Percentiles rank a stretch among this genome's conserved stretches.
Conservation (phyloP, 2,329 filamentous ascomycete genomes). For the Cladophialophora carrionii region DNA sequence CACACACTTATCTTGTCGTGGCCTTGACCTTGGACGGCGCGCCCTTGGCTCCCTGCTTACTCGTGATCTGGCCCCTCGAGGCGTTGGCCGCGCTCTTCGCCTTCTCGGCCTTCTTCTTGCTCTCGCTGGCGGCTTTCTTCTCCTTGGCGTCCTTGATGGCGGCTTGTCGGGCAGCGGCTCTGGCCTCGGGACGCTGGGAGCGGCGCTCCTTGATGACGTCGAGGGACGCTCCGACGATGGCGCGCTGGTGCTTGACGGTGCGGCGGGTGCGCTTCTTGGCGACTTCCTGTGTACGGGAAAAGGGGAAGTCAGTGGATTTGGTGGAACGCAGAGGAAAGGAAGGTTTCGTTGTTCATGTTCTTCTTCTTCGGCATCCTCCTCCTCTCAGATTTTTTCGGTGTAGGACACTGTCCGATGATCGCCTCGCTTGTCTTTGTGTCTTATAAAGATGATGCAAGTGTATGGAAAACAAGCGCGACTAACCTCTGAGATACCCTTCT, state of each 20-base stretch:
- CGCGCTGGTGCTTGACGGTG: constrained; percentile 97
- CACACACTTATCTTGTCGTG: constrained; percentile 54
- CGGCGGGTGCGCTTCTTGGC: constrained; percentile 99
- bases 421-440: not conserved
- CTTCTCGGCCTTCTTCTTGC: constrained; percentile 99
- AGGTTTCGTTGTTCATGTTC: not conserved
- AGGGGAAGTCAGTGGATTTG: not conserved
- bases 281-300: constrained; percentile 72
- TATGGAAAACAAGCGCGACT: constrained; percentile 46
- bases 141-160: constrained; percentile 99
- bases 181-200: constrained; percentile 90
- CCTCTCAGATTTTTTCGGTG: not conserved
- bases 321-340: not conserved
- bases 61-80: constrained; percentile 82
- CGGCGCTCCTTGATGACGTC: constrained; percentile 99
- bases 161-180: constrained; percentile 81
- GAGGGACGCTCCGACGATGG: constrained; percentile 97
- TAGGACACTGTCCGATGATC: not conserved
- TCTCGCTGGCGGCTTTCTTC: constrained; percentile 87
- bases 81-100: constrained; percentile 80
- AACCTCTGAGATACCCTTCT: constrained; percentile 99
- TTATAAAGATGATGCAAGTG: not conserved
- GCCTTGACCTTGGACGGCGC: constrained; percentile 81
- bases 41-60: constrained; percentile 98
- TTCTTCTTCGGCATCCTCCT: not conserved